Conservation (phyloP, 257 asterid species). For the Haberlea rhodopensis region DNA sequence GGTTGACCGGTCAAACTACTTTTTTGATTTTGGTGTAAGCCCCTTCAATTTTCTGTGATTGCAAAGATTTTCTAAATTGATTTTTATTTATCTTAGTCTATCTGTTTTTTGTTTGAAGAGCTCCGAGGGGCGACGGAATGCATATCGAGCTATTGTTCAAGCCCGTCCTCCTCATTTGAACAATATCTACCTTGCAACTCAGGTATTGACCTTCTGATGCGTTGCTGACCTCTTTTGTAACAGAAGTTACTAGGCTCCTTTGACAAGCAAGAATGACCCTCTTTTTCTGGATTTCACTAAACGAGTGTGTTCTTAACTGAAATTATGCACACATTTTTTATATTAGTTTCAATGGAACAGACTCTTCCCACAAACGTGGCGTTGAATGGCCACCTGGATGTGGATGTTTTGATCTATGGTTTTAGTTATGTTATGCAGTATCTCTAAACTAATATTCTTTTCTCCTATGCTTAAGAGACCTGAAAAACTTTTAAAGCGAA, state of each 20-base stretch:
- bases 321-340: conserved; percentile 23
- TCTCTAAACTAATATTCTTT: conserved; percentile 21
- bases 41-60: conserved; percentile 24
- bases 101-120: conserved; percentile 46
- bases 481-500: conserved; percentile 86
- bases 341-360: conserved; percentile 13
- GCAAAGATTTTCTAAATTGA: conserved; percentile 23
- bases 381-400: conserved; percentile 18
- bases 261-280: not conserved
- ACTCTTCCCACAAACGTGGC: conserved; percentile 19
- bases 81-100: conserved; percentile 23
- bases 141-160: conserved; percentile 97
- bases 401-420: conserved; percentile 18
- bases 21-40: conserved; percentile 96
- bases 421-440: conserved; percentile 20
- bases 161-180: conserved; percentile 94
- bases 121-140: conserved; percentile 70
- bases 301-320: conserved; percentile 18
- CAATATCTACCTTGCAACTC: conserved; percentile 94
- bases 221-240: conserved; percentile 27
- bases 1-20: conserved; percentile 96
- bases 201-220: conserved; percentile 51
- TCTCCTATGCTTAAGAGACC: conserved; percentile 76
- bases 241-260: not conserved
- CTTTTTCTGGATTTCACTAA: not conserved